These are phyloP conservation scores for Populus pruinosa DNA, from an alignment of 345 rosid genomes.

Conservation along the genomic window DNA sequence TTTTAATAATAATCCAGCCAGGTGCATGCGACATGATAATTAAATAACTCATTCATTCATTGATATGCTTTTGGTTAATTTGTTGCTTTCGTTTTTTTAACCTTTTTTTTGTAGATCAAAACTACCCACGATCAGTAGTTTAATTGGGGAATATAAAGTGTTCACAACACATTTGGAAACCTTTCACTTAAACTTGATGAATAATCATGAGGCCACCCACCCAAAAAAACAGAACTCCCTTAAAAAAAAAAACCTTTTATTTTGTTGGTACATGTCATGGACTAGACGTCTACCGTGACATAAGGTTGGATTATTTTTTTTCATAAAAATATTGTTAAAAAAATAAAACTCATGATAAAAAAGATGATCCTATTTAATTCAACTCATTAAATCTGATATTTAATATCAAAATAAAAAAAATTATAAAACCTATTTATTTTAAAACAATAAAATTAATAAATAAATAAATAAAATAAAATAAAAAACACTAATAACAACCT, in stretches of 20 bases:
- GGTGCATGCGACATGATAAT: constrained; percentile 6
- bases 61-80: neutral
- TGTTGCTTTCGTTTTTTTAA: neutral
- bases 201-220: neutral
- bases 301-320: too few relatives aligned
- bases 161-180: neutral
- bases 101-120: neutral
- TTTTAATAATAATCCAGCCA: neutral
- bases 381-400: too few relatives aligned
- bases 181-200: neutral
- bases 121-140: neutral
- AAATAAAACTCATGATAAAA: too few relatives aligned
- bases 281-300: too few relatives aligned
- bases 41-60: neutral
- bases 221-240: neutral
- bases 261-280: neutral
- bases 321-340: too few relatives aligned
- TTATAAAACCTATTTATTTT: too few relatives aligned
- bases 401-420: too few relatives aligned
- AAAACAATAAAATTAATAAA: too few relatives aligned
- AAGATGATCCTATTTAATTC: too few relatives aligned
- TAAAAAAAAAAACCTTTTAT: neutral
- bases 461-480: too few relatives aligned
- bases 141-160: constrained; percentile 6
- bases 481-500: too few relatives aligned